Percentiles rank a stretch among this genome's conserved stretches.
Evolutionary conservation across 257 asterid genomes (phyloP).

Genomic region (Rhazya stricta): DNA sequence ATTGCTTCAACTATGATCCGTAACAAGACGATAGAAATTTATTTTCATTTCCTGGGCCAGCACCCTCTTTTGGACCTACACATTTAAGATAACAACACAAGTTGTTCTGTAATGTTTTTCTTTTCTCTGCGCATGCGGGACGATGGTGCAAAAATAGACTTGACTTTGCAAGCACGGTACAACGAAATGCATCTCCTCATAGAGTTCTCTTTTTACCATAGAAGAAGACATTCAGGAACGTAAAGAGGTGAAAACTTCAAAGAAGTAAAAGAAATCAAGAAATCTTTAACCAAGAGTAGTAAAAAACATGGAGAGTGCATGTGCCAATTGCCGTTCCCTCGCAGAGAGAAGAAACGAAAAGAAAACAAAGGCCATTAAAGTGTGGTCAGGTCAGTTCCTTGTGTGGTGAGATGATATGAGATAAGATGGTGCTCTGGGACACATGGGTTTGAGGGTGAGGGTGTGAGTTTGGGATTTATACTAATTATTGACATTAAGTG

Average conservation of each 20-base stretch:
- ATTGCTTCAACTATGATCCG: too few species aligned
- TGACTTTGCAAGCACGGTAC: neutral
- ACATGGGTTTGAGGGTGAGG: neutral
- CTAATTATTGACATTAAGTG: too few species aligned
- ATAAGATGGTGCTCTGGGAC: neutral
- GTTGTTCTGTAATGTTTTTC: too few species aligned
- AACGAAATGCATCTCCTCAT: neutral
- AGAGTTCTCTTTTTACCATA: slow-evolving; percentile 5
- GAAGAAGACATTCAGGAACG: neutral
- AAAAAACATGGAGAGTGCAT: slow-evolving; percentile 5
- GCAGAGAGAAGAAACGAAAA: too few species aligned
- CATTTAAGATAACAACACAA: too few species aligned
- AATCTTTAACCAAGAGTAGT: neutral
- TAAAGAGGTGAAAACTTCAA: neutral
- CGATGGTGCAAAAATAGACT: neutral
- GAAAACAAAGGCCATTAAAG: neutral
- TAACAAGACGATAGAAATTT: too few species aligned
- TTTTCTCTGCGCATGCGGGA: neutral
- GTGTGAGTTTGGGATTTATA: too few species aligned
- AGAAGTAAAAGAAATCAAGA: neutral
- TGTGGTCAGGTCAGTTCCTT: slow-evolving; percentile 4
- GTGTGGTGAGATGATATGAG: neutral
- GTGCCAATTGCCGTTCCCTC: neutral
- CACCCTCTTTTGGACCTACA: too few species aligned
- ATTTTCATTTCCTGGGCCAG: too few species aligned